Conservation (phyloP, 2,329 filamentous ascomycete species). For the Colletotrichum destructivum region DNA sequence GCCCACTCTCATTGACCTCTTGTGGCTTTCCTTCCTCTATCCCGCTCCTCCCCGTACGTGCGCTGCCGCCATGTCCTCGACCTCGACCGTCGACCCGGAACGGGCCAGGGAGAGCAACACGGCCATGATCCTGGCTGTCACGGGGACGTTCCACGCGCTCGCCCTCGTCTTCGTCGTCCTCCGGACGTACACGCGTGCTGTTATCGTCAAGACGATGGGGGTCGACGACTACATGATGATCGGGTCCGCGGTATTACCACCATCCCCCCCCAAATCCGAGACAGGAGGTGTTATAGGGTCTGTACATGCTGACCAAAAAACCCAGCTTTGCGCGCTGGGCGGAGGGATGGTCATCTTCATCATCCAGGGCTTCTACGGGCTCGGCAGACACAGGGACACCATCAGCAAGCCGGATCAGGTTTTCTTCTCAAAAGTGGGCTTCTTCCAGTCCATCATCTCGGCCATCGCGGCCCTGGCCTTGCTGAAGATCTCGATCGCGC, state of each 20-base stretch:
- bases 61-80: slow-evolving; percentile 23
- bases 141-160: slow-evolving; percentile 45
- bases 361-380: slow-evolving; percentile 59
- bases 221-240: slow-evolving; percentile 50
- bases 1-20: slow-evolving; percentile 7
- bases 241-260: slow-evolving; percentile 45
- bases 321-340: slow-evolving; percentile 47
- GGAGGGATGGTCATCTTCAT: slow-evolving; percentile 55
- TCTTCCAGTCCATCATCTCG: slow-evolving; percentile 62
- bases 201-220: slow-evolving; percentile 46
- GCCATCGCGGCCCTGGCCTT: slow-evolving; percentile 48
- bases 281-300: no score
- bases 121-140: slow-evolving; percentile 45
- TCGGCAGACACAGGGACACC: slow-evolving; percentile 61
- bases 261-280: no score
- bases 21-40: not conserved
- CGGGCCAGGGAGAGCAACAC: slow-evolving; percentile 48
- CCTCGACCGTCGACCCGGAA: slow-evolving; percentile 37
- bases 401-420: slow-evolving; percentile 52
- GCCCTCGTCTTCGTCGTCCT: slow-evolving; percentile 43
- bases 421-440: slow-evolving; percentile 58
- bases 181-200: slow-evolving; percentile 43
- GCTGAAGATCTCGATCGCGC: slow-evolving; percentile 47
- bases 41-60: not conserved
- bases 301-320: slow-evolving; percentile 12